A percentile compares a stretch with the other conserved stretches of the same genome.
Evolutionary conservation across 768 basidiomycete species (phyloP).

Genomic region (Suillus discolor): DNA sequence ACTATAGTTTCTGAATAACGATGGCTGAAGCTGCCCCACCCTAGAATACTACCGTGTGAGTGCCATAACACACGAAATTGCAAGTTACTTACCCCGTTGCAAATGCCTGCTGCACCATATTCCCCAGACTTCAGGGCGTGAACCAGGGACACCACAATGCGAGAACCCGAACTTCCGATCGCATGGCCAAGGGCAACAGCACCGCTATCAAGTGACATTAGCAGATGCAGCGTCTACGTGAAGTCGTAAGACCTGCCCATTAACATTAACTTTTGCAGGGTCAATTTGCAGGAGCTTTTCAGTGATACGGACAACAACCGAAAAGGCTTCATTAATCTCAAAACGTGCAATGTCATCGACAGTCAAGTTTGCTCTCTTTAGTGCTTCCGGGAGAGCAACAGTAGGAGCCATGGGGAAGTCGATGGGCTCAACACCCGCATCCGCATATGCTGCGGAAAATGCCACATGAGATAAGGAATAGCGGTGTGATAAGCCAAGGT

Average conservation of each 20-base stretch:
- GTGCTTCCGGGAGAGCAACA: constrained; percentile 83
- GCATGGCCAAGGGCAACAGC: constrained; percentile 96
- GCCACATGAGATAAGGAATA: not conserved
- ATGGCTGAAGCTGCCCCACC: constrained; percentile 93
- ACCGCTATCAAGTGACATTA: constrained; percentile 57
- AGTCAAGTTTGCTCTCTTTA: constrained; percentile 84
- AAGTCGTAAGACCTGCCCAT: constrained; percentile 58
- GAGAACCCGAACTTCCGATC: constrained; percentile 93
- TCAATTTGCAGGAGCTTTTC: constrained; percentile 87
- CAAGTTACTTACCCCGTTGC: constrained; percentile 81
- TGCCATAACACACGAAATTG: constrained; percentile 13
- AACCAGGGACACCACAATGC: constrained; percentile 91
- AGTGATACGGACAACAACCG: constrained; percentile 87
- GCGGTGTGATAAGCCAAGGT: not conserved
- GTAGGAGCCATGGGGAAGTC: constrained; percentile 98
- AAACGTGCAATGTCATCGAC: constrained; percentile 86
- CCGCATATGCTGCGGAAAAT: constrained; percentile 76
- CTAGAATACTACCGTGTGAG: constrained; percentile 40
- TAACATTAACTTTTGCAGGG: constrained; percentile 85
- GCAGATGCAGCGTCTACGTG: constrained; percentile 18
- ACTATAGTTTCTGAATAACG: constrained; percentile 83
- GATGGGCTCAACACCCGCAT: constrained; percentile 94
- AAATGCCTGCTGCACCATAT: constrained; percentile 95
- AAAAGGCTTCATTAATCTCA: constrained; percentile 99
- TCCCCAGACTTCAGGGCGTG: constrained; percentile 91